Conservation (phyloP, 2,329 filamentous ascomycete species). For the Fusarium begoniae region DNA sequence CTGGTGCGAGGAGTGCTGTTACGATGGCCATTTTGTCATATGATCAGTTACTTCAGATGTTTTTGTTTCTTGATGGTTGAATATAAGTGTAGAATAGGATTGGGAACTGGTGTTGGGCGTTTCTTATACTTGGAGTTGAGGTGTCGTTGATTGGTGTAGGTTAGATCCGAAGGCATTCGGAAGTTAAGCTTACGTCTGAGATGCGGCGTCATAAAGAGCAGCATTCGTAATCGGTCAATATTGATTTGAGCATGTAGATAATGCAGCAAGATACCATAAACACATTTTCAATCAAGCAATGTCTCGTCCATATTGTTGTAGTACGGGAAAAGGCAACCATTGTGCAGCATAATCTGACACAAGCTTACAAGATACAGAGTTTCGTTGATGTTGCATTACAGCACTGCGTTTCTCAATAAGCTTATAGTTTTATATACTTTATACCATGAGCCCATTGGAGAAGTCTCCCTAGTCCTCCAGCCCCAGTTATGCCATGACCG, state of each 20-base stretch:
- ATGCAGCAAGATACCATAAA: neutral
- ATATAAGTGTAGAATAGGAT: neutral
- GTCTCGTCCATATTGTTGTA: neutral
- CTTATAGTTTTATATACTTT: no score
- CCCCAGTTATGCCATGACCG: no score
- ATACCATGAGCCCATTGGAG: no score
- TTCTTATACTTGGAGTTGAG: constrained; percentile 4
- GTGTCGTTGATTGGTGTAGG: neutral
- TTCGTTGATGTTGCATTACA: neutral
- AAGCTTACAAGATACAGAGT: no score
- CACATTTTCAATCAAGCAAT: neutral
- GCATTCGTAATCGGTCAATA: neutral
- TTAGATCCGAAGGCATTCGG: constrained; percentile 40
- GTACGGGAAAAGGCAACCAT: neutral
- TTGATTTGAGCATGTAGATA: neutral
- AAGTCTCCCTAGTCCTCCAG: neutral
- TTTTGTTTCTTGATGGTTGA: neutral
- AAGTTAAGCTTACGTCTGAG: constrained; percentile 16
- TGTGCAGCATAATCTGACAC: accelerated
- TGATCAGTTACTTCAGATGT: neutral
- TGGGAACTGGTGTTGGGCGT: neutral
- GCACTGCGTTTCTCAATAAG: no score
- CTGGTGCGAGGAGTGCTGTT: constrained; percentile 42
- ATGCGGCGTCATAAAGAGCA: neutral
- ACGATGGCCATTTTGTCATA: constrained; percentile 22